Evolutionary conservation across 129 eudicot genomes (phyloP), one percentile per base, ranked within the genome.

Genomic region (Glebionis coronaria): DNA sequence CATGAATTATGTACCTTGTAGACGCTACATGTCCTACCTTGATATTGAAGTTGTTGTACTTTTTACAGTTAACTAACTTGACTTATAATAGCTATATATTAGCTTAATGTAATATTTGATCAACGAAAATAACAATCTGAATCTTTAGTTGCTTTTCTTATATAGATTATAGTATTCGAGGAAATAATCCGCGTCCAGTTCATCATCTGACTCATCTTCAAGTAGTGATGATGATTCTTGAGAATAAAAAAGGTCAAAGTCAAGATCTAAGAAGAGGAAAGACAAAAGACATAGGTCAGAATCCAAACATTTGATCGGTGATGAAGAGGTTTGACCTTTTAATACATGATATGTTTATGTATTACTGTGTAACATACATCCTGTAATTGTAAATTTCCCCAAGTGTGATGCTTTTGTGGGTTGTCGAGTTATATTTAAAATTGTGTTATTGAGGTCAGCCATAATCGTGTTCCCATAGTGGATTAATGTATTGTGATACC

Each of bases 211-310:
- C 1, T 23, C 25, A 72, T 82, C 85, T 59, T 88, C 98, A 38
- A 88, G 95, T 67, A 82, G 89, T 47, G 96, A 86, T 35, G 98
- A 88, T 47, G 90, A 71, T 60, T 67, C 79, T 35, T 70, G 89
- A 71, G 87, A 84, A 63, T 83, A 91, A 44, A 85, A 77, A 83
- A 82, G 85, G 80, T 85, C 97, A 55, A 88, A 67, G 42, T 90
- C 95, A 61, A 82, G 86, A 62, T 85, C 88, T 11, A 84, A 80
- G 72, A 82, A 70, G 79, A 83, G 83, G 81, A 93, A 84, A 65
- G 92, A 84, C 53, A 92, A 73, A 67, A 82, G 78, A 69, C 91
- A 81, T 60, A 79, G 84, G 63, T 86, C 90, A 53, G 84, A 85
- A 71, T 88, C 92, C 55, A 92, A 88, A 83, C 81, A 85, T 28